A percentile compares a stretch with the other conserved stretches of the same genome.
phyloP scores from a whole-genome alignment of 208 protist species.

The Leishmania guyanensis region DNA sequence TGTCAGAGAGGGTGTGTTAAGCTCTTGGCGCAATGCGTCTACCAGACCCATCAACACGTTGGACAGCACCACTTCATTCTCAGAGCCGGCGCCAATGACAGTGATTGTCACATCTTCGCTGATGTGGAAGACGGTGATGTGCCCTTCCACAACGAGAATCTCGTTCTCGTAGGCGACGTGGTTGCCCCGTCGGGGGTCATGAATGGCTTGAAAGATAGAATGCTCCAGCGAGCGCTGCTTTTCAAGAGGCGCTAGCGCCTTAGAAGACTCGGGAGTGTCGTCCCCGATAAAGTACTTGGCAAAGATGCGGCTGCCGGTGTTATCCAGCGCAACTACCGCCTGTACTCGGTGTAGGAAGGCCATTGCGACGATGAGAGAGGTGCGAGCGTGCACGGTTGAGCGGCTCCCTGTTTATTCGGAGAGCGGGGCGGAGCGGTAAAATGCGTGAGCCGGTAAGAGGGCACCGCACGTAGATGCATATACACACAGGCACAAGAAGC shows the following conservation, averaged over 20 bases:
- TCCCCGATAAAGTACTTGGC: conserved; percentile 89
- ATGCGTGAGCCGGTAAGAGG: conserved; percentile 3
- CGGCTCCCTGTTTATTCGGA: conserved; percentile 32
- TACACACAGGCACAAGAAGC: not conserved
- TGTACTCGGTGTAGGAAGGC: conserved; percentile 88
- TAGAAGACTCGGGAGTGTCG: conserved; percentile 48
- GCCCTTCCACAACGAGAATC: conserved; percentile 75
- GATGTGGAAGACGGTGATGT: conserved; percentile 70
- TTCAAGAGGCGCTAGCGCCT: conserved; percentile 57
- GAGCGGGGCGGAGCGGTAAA: not conserved
- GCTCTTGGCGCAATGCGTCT: conserved; percentile 61
- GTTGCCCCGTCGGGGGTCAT: conserved; percentile 25
- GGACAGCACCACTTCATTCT: conserved; percentile 86
- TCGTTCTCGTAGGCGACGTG: conserved; percentile 49
- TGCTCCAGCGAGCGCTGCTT: conserved; percentile 73
- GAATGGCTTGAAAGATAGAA: conserved; percentile 50
- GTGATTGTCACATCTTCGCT: conserved; percentile 71
- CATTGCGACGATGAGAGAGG: conserved; percentile 34
- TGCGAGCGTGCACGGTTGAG: conserved; percentile 3
- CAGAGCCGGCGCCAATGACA: conserved; percentile 76
- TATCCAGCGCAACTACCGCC: conserved; percentile 80
- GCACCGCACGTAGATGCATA: not conserved
- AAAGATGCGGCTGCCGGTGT: conserved; percentile 68
- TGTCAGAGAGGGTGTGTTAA: conserved; percentile 58
- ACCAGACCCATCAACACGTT: conserved; percentile 68